Percentiles rank a stretch among this genome's conserved stretches.
phyloP scores from a whole-genome alignment of 139 green algal species.

The Chlamydomonas schloesseri region DNA sequence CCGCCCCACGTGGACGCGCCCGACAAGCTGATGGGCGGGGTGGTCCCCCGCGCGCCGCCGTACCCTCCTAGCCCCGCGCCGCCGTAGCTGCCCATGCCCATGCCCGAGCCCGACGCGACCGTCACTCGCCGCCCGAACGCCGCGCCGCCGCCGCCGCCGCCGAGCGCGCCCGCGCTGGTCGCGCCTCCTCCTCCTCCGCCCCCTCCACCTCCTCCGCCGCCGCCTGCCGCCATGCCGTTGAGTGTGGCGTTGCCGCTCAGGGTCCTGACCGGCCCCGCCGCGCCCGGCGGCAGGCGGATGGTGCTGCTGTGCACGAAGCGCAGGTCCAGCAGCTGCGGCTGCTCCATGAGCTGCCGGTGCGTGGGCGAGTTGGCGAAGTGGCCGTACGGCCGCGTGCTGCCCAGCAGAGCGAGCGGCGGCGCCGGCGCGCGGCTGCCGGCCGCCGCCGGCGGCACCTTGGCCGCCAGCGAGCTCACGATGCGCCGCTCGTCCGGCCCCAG shows the following conservation, averaged over 20 bases:
- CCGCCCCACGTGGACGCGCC: no score
- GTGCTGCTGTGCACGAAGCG: slow-evolving; percentile 41
- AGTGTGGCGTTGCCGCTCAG: not conserved
- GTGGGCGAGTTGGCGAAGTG: slow-evolving; percentile 41
- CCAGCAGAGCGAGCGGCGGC: not conserved
- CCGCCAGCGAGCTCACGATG: slow-evolving; percentile 16
- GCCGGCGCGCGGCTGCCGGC: not conserved
- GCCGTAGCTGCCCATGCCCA: no score
- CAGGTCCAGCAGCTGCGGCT: slow-evolving; percentile 49
- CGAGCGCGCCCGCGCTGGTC: no score
- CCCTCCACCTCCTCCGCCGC: not conserved
- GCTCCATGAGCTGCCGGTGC: slow-evolving; percentile 43
- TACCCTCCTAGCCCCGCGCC: no score
- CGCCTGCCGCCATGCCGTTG: no score
- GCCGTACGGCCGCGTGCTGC: not conserved
- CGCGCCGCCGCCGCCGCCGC: no score
- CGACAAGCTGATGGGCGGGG: no score
- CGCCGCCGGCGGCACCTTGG: not conserved
- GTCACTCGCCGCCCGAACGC: no score
- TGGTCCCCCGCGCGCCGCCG: no score
- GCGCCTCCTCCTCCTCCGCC: not conserved
- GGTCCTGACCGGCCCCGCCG: not conserved
- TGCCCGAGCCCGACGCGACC: no score
- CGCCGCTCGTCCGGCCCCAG: slow-evolving; percentile 46
- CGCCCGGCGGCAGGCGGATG: slow-evolving; percentile 37